Percentiles rank a stretch among this genome's conserved stretches.
Evolutionary conservation across 2,329 filamentous ascomycete genomes (phyloP).

Genomic region (Paramyrothecium sp.): DNA sequence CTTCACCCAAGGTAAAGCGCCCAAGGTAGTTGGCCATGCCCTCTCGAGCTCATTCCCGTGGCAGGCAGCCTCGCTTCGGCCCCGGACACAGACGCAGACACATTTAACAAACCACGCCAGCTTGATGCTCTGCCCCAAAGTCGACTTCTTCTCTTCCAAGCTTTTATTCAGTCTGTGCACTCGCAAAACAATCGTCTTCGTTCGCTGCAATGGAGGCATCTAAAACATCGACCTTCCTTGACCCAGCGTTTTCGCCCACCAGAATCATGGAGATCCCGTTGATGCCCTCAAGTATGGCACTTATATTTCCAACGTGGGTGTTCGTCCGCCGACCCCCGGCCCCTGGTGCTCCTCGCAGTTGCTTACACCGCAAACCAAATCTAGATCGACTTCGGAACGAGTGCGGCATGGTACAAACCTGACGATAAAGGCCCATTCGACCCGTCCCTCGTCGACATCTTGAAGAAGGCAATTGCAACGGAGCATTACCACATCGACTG

Average conservation of each 20-base stretch:
- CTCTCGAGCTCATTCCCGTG: too few species aligned
- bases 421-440: conserved; percentile 1
- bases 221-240: conserved; percentile 1
- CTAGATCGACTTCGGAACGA: conserved; percentile 4
- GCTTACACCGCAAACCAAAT: neutral
- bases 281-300: conserved; percentile 4
- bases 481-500: conserved; percentile 64
- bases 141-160: too few species aligned
- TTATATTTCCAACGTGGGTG: conserved; percentile 1
- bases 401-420: conserved; percentile 5
- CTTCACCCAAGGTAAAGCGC: too few species aligned
- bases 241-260: neutral
- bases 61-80: too few species aligned
- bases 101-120: too few species aligned
- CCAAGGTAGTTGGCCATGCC: too few species aligned
- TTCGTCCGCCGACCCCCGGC: neutral
- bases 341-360: neutral
- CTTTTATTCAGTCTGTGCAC: too few species aligned
- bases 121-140: too few species aligned
- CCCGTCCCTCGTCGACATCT: neutral
- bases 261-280: neutral
- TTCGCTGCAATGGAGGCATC: too few species aligned
- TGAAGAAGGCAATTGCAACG: conserved; percentile 39
- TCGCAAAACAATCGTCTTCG: too few species aligned
- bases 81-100: too few species aligned